These are phyloP conservation scores for Thelephora aurantiotincta DNA, from an alignment of 768 basidiomycete genomes.

Conservation along the genomic window DNA sequence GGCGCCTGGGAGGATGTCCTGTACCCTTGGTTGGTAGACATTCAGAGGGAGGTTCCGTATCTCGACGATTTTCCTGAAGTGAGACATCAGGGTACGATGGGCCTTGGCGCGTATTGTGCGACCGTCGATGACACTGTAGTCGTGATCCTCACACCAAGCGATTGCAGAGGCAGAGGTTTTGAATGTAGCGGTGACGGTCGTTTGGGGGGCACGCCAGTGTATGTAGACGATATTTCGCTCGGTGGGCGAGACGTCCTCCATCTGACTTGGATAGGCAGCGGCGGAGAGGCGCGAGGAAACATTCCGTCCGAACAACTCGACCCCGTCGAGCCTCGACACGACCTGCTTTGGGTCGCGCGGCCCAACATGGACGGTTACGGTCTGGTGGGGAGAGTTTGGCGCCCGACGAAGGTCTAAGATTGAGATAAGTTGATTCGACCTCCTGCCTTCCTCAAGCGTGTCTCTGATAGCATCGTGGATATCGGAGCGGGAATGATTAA, in stretches of 20 bases:
- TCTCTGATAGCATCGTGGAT: neutral
- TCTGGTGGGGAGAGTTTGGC: neutral
- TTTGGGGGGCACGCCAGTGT: too few species aligned
- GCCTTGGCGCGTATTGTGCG: constrained; percentile 33
- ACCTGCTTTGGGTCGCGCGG: neutral
- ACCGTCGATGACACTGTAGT: constrained; percentile 23
- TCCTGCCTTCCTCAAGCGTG: neutral
- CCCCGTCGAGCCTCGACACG: neutral
- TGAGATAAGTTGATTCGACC: neutral
- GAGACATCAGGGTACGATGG: constrained; percentile 19
- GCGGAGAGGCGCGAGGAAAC: too few species aligned
- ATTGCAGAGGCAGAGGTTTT: too few species aligned
- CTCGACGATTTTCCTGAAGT: constrained; percentile 21
- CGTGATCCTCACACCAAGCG: constrained; percentile 29
- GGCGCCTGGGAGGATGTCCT: constrained; percentile 18
- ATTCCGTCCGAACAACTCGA: too few species aligned
- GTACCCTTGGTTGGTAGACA: constrained; percentile 8
- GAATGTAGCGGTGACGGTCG: too few species aligned
- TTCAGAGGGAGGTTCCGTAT: constrained; percentile 26
- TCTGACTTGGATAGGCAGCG: too few species aligned
- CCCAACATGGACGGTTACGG: neutral
- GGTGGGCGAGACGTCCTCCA: too few species aligned
- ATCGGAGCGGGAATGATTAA: neutral
- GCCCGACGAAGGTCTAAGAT: neutral
- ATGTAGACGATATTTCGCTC: too few species aligned